Evolutionary conservation across 805 yeast genomes (phyloP).

Genomic region (Hanseniaspora singularis): DNA sequence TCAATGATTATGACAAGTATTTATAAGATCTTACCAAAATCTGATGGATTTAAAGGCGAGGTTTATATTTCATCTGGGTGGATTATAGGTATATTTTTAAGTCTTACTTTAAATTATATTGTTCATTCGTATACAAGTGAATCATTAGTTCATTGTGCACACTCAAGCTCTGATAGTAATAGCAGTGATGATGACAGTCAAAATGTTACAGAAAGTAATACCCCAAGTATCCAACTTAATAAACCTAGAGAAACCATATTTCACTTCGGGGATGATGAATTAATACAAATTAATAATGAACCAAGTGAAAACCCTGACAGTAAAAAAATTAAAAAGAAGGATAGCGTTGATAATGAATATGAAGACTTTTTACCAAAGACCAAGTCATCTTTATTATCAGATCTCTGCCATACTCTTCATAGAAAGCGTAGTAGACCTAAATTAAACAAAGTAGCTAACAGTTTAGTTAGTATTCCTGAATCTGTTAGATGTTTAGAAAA

Average conservation of each 20-base stretch:
- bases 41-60: slow-evolving; percentile 31
- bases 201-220: too few relatives aligned
- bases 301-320: background rate
- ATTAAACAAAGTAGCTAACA: background rate
- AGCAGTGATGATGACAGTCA: too few relatives aligned
- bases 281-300: too few relatives aligned
- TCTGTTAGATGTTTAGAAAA: slow-evolving; percentile 26
- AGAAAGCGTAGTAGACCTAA: background rate
- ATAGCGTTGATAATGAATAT: too few relatives aligned
- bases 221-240: too few relatives aligned
- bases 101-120: slow-evolving; percentile 47
- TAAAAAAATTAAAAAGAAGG: too few relatives aligned
- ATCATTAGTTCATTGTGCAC: slow-evolving; percentile 77
- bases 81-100: slow-evolving; percentile 46
- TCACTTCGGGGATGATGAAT: too few relatives aligned
- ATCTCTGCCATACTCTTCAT: background rate
- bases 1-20: slow-evolving; percentile 70
- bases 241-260: too few relatives aligned
- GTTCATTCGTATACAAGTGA: slow-evolving; percentile 70
- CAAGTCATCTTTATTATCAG: background rate
- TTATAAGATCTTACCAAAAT: slow-evolving; percentile 64
- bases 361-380: background rate
- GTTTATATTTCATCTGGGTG: slow-evolving; percentile 36
- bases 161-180: slow-evolving; percentile 30
- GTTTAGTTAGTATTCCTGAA: background rate